Evolutionary conservation across 2,329 filamentous ascomycete species (phyloP).

Genomic region (Teratosphaeria pseudoeucalypti): DNA sequence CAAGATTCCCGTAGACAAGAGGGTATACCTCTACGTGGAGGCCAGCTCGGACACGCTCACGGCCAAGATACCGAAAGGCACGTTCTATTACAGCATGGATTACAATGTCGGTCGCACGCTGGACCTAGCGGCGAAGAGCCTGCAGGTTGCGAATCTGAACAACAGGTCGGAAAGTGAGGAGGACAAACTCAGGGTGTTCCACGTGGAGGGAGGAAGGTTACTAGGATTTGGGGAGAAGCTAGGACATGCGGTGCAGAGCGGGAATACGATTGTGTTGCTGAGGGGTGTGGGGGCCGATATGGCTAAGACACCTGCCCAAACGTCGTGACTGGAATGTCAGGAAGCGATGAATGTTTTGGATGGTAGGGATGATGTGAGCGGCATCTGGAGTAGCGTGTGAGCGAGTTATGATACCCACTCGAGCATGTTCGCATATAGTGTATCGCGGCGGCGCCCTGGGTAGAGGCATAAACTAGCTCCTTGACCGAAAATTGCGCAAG

Average conservation of each 20-base stretch:
- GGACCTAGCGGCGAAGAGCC: slow-evolving; percentile 63
- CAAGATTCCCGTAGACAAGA: slow-evolving; percentile 67
- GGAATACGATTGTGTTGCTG: slow-evolving; percentile 82
- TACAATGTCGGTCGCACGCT: slow-evolving; percentile 84
- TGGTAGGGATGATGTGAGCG: neutral
- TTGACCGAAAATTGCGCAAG: neutral
- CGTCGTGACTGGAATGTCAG: neutral
- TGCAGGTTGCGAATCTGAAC: slow-evolving; percentile 77
- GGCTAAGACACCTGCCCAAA: slow-evolving; percentile 21
- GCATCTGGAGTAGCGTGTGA: neutral
- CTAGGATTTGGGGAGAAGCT: slow-evolving; percentile 84
- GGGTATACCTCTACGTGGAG: slow-evolving; percentile 85
- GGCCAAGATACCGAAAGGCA: slow-evolving; percentile 62
- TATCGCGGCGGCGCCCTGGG: neutral
- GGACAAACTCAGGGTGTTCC: slow-evolving; percentile 76
- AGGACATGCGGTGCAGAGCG: slow-evolving; percentile 59
- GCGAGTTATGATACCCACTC: neutral
- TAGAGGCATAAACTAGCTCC: neutral
- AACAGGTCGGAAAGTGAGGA: slow-evolving; percentile 67
- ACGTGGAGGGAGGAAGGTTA: slow-evolving; percentile 79
- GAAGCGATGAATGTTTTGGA: neutral
- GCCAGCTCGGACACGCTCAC: slow-evolving; percentile 78
- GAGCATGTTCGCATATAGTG: neutral
- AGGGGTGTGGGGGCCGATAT: slow-evolving; percentile 66
- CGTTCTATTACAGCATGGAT: slow-evolving; percentile 47